phyloP scores from a whole-genome alignment of 106 monocot genomes.

The Dioscorea alata region DNA sequence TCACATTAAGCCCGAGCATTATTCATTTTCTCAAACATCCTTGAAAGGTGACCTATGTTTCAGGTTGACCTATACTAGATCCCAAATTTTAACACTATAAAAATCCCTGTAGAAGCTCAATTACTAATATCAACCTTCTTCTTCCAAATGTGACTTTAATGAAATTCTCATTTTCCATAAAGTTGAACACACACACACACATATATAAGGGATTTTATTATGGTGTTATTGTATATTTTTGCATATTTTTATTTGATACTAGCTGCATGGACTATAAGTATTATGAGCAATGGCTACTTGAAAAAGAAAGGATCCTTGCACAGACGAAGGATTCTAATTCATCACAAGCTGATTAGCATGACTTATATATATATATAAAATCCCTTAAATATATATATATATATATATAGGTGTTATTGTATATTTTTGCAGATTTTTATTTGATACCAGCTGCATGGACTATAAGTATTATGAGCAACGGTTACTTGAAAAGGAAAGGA shows the following conservation, averaged over 20 bases:
- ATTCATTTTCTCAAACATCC: too few species aligned
- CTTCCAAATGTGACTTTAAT: too few species aligned
- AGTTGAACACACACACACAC: too few species aligned
- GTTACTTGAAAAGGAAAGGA: constrained; percentile 69
- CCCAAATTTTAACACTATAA: too few species aligned
- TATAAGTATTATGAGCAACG: constrained; percentile 86
- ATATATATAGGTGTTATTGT: too few species aligned
- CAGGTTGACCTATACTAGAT: neutral
- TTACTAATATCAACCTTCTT: too few species aligned
- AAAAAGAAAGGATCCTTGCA: constrained; percentile 65
- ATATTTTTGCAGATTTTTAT: constrained; percentile 72
- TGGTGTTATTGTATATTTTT: neutral
- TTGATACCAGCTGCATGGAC: constrained; percentile 65
- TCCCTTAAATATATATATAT: too few species aligned
- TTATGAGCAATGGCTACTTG: constrained; percentile 62
- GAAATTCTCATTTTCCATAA: too few species aligned
- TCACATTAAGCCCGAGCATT: too few species aligned
- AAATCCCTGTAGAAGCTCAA: too few species aligned
- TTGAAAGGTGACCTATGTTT: neutral
- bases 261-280: constrained; percentile 85
- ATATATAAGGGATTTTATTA: too few species aligned
- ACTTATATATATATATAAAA: too few species aligned
- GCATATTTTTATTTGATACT: constrained; percentile 90
- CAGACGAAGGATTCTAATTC: constrained; percentile 54
- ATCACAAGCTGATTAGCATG: constrained; percentile 36